Evolutionary conservation across 176 grass and related monocot species (phyloP).

Genomic region (Neostapfia colusana): DNA sequence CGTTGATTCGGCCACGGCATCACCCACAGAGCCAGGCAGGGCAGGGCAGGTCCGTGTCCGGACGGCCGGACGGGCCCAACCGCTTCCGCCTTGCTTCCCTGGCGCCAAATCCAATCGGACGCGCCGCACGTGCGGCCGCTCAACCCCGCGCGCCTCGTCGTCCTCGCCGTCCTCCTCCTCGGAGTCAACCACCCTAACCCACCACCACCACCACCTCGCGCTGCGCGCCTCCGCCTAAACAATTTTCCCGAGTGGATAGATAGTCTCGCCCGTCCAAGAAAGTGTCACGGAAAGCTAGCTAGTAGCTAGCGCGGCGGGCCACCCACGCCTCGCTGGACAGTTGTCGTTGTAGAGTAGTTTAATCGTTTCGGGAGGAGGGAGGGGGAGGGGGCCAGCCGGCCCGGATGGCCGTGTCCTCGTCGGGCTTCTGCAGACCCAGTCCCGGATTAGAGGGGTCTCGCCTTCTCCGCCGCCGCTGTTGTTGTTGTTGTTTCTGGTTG

Average conservation of each 20-base stretch:
- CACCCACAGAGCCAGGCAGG: background rate
- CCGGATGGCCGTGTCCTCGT: constrained; percentile 51
- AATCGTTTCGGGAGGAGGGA: constrained; percentile 21
- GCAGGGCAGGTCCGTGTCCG: background rate
- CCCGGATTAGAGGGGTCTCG: constrained; percentile 33
- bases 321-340: constrained; percentile 34
- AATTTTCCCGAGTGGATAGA: constrained; percentile 4
- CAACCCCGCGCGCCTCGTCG: background rate
- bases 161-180: background rate
- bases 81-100: constrained; percentile 10
- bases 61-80: background rate
- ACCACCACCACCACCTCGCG: background rate
- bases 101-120: constrained; percentile 31
- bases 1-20: background rate
- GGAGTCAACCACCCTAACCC: constrained; percentile 34
- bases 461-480: constrained; percentile 16
- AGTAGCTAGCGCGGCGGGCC: constrained; percentile 5
- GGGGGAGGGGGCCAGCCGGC: background rate
- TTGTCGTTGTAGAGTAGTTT: constrained; percentile 47
- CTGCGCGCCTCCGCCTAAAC: constrained; percentile 19
- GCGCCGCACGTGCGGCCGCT: constrained; percentile 39
- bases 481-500: constrained; percentile 18
- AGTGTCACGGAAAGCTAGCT: constrained; percentile 7
- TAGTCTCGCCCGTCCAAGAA: constrained; percentile 2
- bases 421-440: constrained; percentile 40